Evolutionary conservation across 2,329 filamentous ascomycete genomes (phyloP), one percentile per base, ranked within the genome.

Genomic region (Cordyceps tenuipes): DNA sequence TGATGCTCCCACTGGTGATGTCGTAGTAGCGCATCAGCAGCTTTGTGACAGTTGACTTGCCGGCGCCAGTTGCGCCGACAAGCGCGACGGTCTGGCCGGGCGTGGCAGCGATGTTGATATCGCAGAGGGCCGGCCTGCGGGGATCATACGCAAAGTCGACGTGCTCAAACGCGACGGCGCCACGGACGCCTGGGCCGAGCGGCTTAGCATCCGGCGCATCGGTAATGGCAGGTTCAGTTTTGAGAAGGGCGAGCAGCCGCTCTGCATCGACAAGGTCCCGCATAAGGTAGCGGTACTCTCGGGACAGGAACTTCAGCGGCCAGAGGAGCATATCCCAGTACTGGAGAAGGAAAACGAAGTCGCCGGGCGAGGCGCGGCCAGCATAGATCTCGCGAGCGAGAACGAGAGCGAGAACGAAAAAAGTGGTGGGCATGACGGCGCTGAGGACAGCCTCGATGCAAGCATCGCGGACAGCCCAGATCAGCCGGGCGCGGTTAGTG

Each of bases 271-370:
- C 77, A 0, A 79, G 65, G 15, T 77, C 76, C 62, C 76, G 76
- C 66, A 77, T 74, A 9, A 79, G 67, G 71, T 77, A 73, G 8
- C 71, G 76, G 61, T 77, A 79, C 61, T 77, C 77, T 36, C 62
- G 62, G 9, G 60, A 61, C 4, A 67, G 66, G 49, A 64, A 72
- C 68, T 65, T 63, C 70, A 72, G 46, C 19, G 66, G 66, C 60
- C 57, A 81, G 66, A 65, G 77, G 73, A 58, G 62, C 36, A 63
- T 59, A 3, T 70, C 70, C 85, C 84, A 88, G 68, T 87, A 87
- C 39, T 80, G 77, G 34, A 84, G 73, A 31, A 88, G 70, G 23
- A 82, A 82, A 6, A 87, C 80, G 62, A 88, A 83, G 62, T 79
- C 79, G 36, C 85, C 85, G 10, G 86, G 74, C 0, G 79, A 76